These are phyloP conservation scores for Aspergillus diversus DNA, from an alignment of 495 filamentous ascomycete species.

Conservation along the genomic window DNA sequence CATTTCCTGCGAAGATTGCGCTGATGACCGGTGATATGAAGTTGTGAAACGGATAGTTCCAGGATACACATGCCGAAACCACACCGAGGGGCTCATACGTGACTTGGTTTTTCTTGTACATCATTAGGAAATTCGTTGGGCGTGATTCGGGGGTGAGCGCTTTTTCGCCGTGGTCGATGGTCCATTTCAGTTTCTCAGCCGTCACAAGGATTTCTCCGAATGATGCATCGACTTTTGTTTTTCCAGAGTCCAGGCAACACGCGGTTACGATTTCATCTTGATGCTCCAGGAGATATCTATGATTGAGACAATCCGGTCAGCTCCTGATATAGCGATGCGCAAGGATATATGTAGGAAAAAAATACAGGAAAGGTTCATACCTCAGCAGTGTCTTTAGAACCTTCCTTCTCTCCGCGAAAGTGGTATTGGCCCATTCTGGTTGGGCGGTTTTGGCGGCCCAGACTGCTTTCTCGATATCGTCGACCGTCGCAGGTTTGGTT, in stretches of 20 bases:
- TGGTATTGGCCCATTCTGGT: slow-evolving; percentile 76
- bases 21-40: slow-evolving; percentile 89
- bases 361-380: slow-evolving; percentile 40
- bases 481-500: slow-evolving; percentile 75
- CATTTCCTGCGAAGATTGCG: slow-evolving; percentile 90
- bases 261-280: slow-evolving; percentile 84
- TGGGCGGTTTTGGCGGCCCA: slow-evolving; percentile 76
- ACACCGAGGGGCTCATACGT: slow-evolving; percentile 91
- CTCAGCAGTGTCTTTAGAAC: slow-evolving; percentile 83
- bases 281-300: slow-evolving; percentile 79
- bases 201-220: slow-evolving; percentile 95
- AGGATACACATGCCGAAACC: slow-evolving; percentile 88
- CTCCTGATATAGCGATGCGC: not conserved
- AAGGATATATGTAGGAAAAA: not conserved
- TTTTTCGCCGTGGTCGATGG: slow-evolving; percentile 85
- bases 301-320: slow-evolving; percentile 3
- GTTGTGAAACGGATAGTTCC: slow-evolving; percentile 98
- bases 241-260: slow-evolving; percentile 95
- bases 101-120: slow-evolving; percentile 93
- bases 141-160: slow-evolving; percentile 72
- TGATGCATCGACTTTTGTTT: slow-evolving; percentile 90
- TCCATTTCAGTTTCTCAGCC: slow-evolving; percentile 92
- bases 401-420: slow-evolving; percentile 74
- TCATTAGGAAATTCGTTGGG: slow-evolving; percentile 87
- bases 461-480: slow-evolving; percentile 81